Percentiles rank a stretch among this genome's conserved stretches.
These are phyloP conservation scores for Mortierella polycephala DNA, from an alignment of 371 early-diverging fungal genomes.

Conservation along the genomic window DNA sequence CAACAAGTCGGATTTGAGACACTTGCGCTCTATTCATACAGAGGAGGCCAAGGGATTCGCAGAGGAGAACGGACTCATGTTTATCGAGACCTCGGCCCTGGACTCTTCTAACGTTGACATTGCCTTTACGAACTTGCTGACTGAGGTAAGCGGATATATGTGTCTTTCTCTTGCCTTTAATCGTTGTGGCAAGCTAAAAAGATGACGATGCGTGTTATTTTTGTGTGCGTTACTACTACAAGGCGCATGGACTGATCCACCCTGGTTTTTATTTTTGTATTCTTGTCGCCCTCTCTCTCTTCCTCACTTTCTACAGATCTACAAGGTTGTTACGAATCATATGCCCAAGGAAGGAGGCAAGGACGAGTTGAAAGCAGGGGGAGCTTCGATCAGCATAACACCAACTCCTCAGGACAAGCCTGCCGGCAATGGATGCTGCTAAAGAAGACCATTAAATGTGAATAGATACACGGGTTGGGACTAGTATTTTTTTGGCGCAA, in stretches of 20 bases:
- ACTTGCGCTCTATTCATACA: constrained; percentile 50
- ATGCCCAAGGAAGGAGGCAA: constrained; percentile 54
- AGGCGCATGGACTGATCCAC: background rate
- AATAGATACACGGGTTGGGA: background rate
- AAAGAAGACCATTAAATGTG: constrained; percentile 1
- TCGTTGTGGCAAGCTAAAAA: background rate
- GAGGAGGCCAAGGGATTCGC: constrained; percentile 54
- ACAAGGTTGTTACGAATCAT: constrained; percentile 54
- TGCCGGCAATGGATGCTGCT: constrained; percentile 54
- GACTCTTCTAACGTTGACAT: constrained; percentile 80
- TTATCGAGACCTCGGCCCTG: constrained; percentile 84
- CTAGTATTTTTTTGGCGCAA: no score
- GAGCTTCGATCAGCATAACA: constrained; percentile 55
- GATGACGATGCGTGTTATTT: background rate
- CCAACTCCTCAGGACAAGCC: constrained; percentile 56
- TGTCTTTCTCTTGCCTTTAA: background rate
- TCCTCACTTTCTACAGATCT: constrained; percentile 26
- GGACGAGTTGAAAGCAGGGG: constrained; percentile 54
- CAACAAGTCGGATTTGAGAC: constrained; percentile 56
- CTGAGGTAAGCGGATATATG: constrained; percentile 59
- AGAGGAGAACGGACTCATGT: constrained; percentile 69
- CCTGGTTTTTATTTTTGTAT: background rate
- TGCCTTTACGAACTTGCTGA: constrained; percentile 77
- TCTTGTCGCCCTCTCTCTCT: background rate
- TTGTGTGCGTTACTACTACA: background rate